Evolutionary conservation across 2,329 filamentous ascomycete genomes (phyloP).

Genomic region (Ambrosiella xylebori): DNA sequence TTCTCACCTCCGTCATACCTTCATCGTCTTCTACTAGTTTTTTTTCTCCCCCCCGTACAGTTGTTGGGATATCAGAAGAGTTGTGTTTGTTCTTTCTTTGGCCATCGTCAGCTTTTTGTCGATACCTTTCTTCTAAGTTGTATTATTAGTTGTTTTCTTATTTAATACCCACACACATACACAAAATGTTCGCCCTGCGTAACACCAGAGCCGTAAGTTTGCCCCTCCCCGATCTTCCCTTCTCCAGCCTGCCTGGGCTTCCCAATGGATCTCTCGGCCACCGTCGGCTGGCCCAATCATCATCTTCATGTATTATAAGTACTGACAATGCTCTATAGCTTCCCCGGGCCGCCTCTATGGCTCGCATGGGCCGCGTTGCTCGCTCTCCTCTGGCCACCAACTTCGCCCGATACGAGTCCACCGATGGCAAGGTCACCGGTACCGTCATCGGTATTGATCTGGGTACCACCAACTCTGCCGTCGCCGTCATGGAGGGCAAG

Average conservation of each 20-base stretch:
- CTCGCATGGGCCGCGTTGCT: conserved; percentile 43
- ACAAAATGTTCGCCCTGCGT: conserved; percentile 55
- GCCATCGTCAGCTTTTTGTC: conserved; percentile 8
- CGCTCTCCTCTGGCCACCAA: conserved; percentile 55
- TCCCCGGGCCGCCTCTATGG: conserved; percentile 55
- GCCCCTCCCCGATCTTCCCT: not conserved
- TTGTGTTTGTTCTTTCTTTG: conserved; percentile 4
- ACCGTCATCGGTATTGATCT: conserved; percentile 96
- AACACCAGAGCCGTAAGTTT: conserved; percentile 57
- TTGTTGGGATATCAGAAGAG: conserved; percentile 4
- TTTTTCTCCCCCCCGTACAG: conserved; percentile 14
- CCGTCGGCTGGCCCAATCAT: conserved; percentile 12
- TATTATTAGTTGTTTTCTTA: conserved; percentile 20
- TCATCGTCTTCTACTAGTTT: conserved; percentile 17
- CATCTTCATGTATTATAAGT: conserved; percentile 1
- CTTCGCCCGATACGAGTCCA: conserved; percentile 64
- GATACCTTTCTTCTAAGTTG: conserved; percentile 18
- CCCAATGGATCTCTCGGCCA: conserved; percentile 9
- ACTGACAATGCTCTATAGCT: conserved; percentile 32
- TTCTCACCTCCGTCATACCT: conserved; percentile 15
- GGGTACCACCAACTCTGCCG: conserved; percentile 94
- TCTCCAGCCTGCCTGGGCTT: not conserved
- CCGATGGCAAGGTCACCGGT: conserved; percentile 80
- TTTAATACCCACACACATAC: conserved; percentile 19
- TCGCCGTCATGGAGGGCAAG: conserved; percentile 96